Percentiles rank a stretch among this genome's conserved stretches.
These are phyloP conservation scores for Serendipita sp. DNA, from an alignment of 768 basidiomycete species.

Conservation along the genomic window DNA sequence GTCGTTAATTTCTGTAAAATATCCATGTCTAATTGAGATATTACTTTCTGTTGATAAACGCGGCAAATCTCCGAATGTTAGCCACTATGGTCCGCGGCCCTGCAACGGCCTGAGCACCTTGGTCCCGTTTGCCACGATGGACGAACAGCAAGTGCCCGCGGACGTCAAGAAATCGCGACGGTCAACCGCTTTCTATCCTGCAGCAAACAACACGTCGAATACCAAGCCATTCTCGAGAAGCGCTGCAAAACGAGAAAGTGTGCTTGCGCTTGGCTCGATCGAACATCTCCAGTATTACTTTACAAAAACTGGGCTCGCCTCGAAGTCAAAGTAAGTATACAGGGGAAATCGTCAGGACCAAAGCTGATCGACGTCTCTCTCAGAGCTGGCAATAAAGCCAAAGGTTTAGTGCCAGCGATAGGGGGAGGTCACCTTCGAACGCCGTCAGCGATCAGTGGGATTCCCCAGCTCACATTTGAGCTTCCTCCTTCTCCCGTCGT, in stretches of 20 bases:
- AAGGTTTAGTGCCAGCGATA: slow-evolving; percentile 62
- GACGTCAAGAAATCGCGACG: slow-evolving; percentile 25
- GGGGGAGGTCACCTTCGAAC: slow-evolving; percentile 37
- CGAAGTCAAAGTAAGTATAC: slow-evolving; percentile 52
- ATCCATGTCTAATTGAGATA: no score
- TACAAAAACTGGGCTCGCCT: slow-evolving; percentile 66
- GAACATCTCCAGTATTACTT: slow-evolving; percentile 93
- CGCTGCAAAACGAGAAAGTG: slow-evolving; percentile 84
- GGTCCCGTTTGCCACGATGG: not conserved
- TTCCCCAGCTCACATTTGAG: slow-evolving; percentile 23
- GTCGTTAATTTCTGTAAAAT: no score
- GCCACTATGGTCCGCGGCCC: no score
- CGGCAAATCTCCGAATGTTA: no score
- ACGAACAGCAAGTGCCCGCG: not conserved
- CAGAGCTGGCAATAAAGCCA: slow-evolving; percentile 22
- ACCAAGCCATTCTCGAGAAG: slow-evolving; percentile 83
- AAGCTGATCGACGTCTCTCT: not conserved
- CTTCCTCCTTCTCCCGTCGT: slow-evolving; percentile 56
- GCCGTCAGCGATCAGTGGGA: slow-evolving; percentile 23
- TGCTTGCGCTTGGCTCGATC: slow-evolving; percentile 89
- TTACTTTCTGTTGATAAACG: no score
- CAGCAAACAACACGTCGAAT: slow-evolving; percentile 42
- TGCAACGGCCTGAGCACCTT: no score
- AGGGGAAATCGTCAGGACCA: no score
- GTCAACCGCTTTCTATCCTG: slow-evolving; percentile 64